Percentiles rank a stretch among this genome's conserved stretches.
Conservation (phyloP, 176 grass and related monocot species). For the Oryza glaberrima region DNA sequence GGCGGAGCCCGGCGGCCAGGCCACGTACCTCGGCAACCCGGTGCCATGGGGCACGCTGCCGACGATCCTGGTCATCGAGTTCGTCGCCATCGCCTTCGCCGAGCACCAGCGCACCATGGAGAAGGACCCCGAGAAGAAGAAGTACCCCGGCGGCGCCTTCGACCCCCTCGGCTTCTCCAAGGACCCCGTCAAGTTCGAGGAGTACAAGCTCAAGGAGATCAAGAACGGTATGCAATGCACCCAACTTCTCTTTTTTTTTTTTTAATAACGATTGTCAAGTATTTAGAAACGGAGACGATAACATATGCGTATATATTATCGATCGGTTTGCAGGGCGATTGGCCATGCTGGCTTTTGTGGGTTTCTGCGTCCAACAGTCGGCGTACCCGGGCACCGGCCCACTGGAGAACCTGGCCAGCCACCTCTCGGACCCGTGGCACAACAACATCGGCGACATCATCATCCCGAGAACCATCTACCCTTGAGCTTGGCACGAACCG, state of each 20-base stretch:
- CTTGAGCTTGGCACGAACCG: slow-evolving; percentile 41
- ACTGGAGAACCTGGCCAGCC: slow-evolving; percentile 86
- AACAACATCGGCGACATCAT: slow-evolving; percentile 95
- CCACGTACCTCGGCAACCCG: slow-evolving; percentile 85
- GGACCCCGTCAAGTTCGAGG: slow-evolving; percentile 90
- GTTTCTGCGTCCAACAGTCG: slow-evolving; percentile 95
- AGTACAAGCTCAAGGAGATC: slow-evolving; percentile 99
- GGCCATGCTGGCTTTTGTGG: slow-evolving; percentile 88
- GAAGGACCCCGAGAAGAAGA: slow-evolving; percentile 99
- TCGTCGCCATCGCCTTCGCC: slow-evolving; percentile 93
- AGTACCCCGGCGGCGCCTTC: slow-evolving; percentile 98
- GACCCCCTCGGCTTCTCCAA: slow-evolving; percentile 99
- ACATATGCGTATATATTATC: neutral
- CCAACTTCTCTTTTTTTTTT: no score
- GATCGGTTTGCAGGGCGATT: slow-evolving; percentile 60
- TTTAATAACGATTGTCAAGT: neutral
- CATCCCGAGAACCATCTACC: slow-evolving; percentile 77
- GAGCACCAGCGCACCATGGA: slow-evolving; percentile 99
- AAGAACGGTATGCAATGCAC: slow-evolving; percentile 65
- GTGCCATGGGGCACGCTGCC: slow-evolving; percentile 94
- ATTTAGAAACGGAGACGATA: no score
- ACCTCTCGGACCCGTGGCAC: slow-evolving; percentile 98
- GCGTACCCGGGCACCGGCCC: slow-evolving; percentile 93
- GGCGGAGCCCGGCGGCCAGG: slow-evolving; percentile 80
- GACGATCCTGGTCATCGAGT: slow-evolving; percentile 91